Evolutionary conservation across 495 filamentous ascomycete species (phyloP), one percentile per base, ranked within the genome.

Genomic region (Sordaria brevicollis): DNA sequence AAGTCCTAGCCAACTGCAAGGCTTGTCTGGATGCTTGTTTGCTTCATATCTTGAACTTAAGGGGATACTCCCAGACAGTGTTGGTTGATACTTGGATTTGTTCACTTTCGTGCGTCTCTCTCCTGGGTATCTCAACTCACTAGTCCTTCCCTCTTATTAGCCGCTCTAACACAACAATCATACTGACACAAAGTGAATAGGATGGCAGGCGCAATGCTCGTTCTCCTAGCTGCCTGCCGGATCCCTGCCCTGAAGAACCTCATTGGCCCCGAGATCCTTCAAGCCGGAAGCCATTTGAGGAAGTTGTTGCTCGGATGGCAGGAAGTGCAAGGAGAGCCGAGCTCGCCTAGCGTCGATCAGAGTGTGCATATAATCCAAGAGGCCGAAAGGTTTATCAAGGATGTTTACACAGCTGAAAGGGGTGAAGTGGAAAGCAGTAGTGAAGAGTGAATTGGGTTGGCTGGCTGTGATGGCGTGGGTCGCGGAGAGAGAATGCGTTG

Each of bases 71-170:
- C 0, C 81, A 85, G 65, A 84, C 82, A 0, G 73, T 84, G 8
- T 69, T 84, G 75, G 76, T 85, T 1, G 83, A 85, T 71, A 82
- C 83, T 0, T 85, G 83, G 83, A 83, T 83, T 33, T 85, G 82
- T 68, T 81, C 83, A 10, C 72, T 85, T 11, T 83, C 80, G 82
- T 83, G 74, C 70, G 81, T 80, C 67, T 9, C 25, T 29, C 25
- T 67, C 41, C 9, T 67, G 6, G 35, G 11, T n/a, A 7, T 33
- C 5, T 17, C 21, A 1, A 19, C 38, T n/a, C 15, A 8, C 17
- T 29, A 19, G 21, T 15, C 31, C 25, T 17, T 0, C 29, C 13
- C 17, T 11, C 21, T 29, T 5, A n/a, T 65, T 21, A 9, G n/a
- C n/a, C n/a, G n/a, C n/a, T n/a, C n/a, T n/a, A n/a, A n/a, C n/a